phyloP scores from a whole-genome alignment of 345 rosid species.

The Eucalyptus globulus region DNA sequence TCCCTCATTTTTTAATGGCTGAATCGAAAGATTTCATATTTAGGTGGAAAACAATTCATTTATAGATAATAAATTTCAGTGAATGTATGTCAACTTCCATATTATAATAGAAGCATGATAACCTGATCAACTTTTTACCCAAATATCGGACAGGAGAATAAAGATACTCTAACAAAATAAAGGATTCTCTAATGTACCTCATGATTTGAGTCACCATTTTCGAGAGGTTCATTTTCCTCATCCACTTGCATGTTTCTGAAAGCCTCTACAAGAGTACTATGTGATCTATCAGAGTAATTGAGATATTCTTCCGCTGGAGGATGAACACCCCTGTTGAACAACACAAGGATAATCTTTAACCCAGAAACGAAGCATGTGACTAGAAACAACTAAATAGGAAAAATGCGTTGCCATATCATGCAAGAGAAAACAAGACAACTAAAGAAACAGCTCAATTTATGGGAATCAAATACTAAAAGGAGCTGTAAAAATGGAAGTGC shows the following conservation, averaged over 20 bases:
- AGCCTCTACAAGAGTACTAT: constrained; percentile 75
- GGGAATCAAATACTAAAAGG: not conserved
- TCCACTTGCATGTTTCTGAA: constrained; percentile 84
- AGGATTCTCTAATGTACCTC: constrained; percentile 35
- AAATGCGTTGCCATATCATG: not conserved
- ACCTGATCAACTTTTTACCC: not conserved
- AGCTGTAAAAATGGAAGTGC: not conserved
- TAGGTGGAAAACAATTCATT: not conserved
- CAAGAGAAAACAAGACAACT: not conserved
- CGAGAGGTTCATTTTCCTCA: constrained; percentile 71
- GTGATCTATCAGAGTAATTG: constrained; percentile 58
- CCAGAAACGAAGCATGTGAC: not conserved
- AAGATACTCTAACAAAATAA: not conserved
- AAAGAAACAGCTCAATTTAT: not conserved
- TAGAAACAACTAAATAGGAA: not conserved
- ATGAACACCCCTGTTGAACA: constrained; percentile 39
- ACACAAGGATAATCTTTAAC: not conserved
- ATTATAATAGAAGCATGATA: not conserved
- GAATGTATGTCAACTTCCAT: not conserved
- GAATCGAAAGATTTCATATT: not conserved
- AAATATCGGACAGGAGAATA: not conserved
- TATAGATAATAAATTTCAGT: not conserved
- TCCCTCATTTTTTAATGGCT: not conserved
- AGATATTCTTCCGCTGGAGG: constrained; percentile 58
- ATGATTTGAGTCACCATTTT: constrained; percentile 75